These are phyloP conservation scores for Lasiosphaeria ovina DNA, from an alignment of 495 filamentous ascomycete species.

Conservation along the genomic window DNA sequence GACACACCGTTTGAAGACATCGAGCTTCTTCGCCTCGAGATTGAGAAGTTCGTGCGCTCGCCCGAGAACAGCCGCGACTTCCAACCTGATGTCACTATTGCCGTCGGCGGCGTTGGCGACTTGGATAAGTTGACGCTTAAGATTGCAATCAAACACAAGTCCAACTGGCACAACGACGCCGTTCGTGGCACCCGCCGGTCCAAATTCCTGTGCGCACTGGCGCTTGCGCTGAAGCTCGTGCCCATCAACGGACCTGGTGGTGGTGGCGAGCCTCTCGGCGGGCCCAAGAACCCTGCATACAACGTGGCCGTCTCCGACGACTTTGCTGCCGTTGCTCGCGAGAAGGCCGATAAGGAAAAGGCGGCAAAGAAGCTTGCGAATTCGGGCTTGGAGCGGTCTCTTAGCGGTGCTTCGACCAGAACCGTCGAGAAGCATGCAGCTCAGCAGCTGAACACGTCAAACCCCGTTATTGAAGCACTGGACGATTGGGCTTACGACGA, in stretches of 20 bases:
- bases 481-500: conserved; percentile 45
- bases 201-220: conserved; percentile 95
- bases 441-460: conserved; percentile 36
- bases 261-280: conserved; percentile 64
- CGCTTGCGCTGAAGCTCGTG: conserved; percentile 79
- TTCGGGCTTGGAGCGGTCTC: conserved; percentile 15
- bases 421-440: conserved; percentile 37
- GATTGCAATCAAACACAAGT: conserved; percentile 85
- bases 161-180: conserved; percentile 92
- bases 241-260: conserved; percentile 83
- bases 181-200: conserved; percentile 79
- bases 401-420: conserved; percentile 13
- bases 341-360: conserved; percentile 59
- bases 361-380: conserved; percentile 60
- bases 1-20: conserved; percentile 87
- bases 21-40: conserved; percentile 73
- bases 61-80: conserved; percentile 91
- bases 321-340: conserved; percentile 57
- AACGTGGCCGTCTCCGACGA: conserved; percentile 68
- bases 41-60: conserved; percentile 78
- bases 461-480: conserved; percentile 35
- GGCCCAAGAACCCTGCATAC: conserved; percentile 67
- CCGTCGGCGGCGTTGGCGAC: conserved; percentile 74
- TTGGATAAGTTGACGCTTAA: conserved; percentile 84
- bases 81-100: conserved; percentile 76